Evolutionary conservation across 2,329 filamentous ascomycete genomes (phyloP).

Genomic region (Furcasterigmium furcatum): DNA sequence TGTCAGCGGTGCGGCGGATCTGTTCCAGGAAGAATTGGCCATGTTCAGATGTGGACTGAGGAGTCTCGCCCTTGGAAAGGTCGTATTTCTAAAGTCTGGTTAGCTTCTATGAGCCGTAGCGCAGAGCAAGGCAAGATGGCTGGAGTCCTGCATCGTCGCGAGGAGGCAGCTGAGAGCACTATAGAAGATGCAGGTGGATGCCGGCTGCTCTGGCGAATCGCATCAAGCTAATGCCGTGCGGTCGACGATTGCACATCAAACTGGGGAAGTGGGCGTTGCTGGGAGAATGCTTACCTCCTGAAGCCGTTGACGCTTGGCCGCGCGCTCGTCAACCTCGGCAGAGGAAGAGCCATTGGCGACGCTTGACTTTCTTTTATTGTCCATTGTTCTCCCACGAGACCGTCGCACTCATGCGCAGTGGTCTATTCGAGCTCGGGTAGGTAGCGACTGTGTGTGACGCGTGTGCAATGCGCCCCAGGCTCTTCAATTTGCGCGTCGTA

Average conservation of each 20-base stretch:
- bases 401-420: conserved; percentile 8
- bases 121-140: too few species aligned
- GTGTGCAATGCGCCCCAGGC: conserved; percentile 5
- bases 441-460: background rate
- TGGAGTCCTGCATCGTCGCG: too few species aligned
- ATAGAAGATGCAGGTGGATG: too few species aligned
- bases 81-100: conserved; percentile 47
- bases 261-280: conserved; percentile 1
- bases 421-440: background rate
- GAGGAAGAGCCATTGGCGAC: conserved; percentile 37
- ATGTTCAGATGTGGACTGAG: conserved; percentile 66
- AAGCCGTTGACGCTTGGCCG: conserved; percentile 52
- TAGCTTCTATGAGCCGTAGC: too few species aligned
- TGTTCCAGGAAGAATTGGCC: conserved; percentile 73
- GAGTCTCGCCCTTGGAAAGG: conserved; percentile 53
- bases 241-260: too few species aligned
- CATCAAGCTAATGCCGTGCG: too few species aligned
- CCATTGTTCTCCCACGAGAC: conserved; percentile 37
- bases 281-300: conserved; percentile 38
- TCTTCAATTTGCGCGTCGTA: background rate
- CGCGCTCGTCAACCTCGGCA: conserved; percentile 48
- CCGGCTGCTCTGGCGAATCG: too few species aligned
- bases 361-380: conserved; percentile 53
- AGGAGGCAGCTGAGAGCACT: too few species aligned
- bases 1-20: conserved; percentile 74